A percentile compares a stretch with the other conserved stretches of the same genome.
phyloP scores from a whole-genome alignment of 495 filamentous ascomycete species.

The Penicillium fimorum region DNA sequence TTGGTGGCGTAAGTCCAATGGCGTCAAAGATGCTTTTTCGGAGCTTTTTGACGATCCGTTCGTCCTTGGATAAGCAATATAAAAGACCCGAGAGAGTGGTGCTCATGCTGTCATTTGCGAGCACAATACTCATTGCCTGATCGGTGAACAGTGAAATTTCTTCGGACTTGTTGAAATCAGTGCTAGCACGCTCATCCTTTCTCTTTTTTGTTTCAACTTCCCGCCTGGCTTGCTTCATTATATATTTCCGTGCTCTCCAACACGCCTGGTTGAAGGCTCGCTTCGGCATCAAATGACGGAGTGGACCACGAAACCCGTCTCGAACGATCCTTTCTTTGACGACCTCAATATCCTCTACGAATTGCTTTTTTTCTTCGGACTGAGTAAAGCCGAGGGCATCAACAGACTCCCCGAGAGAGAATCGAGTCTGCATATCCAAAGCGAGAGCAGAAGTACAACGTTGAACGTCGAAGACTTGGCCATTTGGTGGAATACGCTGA shows the following conservation, averaged over 20 bases:
- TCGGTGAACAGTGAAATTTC: slow-evolving; percentile 2
- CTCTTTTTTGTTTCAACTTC: background rate
- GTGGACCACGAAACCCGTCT: slow-evolving; percentile 1
- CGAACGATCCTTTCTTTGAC: background rate
- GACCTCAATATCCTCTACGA: slow-evolving; percentile 12
- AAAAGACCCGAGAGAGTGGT: slow-evolving; percentile 18
- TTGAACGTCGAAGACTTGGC: slow-evolving; percentile 13
- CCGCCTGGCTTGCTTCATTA: background rate
- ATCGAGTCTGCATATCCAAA: slow-evolving; percentile 16
- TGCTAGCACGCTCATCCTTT: too few species aligned
- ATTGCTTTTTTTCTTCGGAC: slow-evolving; percentile 14
- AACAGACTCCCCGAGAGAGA: slow-evolving; percentile 19
- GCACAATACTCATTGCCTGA: slow-evolving; percentile 17
- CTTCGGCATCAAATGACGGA: background rate
- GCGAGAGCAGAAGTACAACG: slow-evolving; percentile 8
- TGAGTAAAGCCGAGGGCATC: slow-evolving; percentile 13
- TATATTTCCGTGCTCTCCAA: background rate
- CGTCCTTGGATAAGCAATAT: slow-evolving; percentile 14
- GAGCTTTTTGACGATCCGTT: slow-evolving; percentile 14
- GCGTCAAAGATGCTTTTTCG: slow-evolving; percentile 14
- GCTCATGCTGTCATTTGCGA: slow-evolving; percentile 22
- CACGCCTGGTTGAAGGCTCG: background rate
- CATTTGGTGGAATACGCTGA: slow-evolving; percentile 7
- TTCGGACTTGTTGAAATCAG: background rate
- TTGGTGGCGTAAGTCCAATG: slow-evolving; percentile 14